Evolutionary conservation across 495 filamentous ascomycete genomes (phyloP), one percentile per base, ranked within the genome.

Genomic region (Pyronema omphalodes): DNA sequence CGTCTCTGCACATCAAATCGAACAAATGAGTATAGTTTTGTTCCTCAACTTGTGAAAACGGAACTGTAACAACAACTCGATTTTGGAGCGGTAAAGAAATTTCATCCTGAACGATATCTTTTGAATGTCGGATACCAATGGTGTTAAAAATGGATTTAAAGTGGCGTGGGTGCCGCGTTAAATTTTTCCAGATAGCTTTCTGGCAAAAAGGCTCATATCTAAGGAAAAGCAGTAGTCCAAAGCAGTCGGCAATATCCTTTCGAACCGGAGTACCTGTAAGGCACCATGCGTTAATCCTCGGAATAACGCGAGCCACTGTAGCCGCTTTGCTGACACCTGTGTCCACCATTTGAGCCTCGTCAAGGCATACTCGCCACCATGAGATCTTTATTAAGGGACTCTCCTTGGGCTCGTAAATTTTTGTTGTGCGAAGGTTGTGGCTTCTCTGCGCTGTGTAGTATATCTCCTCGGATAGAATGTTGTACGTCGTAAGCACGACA

Each of bases 311-410:
- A 14, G 89, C 88, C 35, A 94, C 76, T 56, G 74, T 76, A 1
- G 91, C 87, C 12, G 89, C 84, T 54, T 83, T 82, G 63, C 78
- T 88, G 7, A 89, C 78, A 48, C 86, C 86, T 56, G 77, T 86
- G 54, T 94, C 89, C 36, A 95, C 76, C 83, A 94, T 94, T 64
- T 98, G 91, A 2, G 88, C 91, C 67, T 95, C 91, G 63, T 98
- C 91, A 3, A 95, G 75, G 56, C 86, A 89, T 1, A 94, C 79
- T 33, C 91, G 76, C 86, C 88, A 94, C 89, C 91, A 98, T 8
- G 71, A 78, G 3, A 94, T 74, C 37, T 81, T 72, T 34, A 85
- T 77, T 7, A 98, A 67, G 0, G 91, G 89, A 3, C 84, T 87
- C 23, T 75, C 78, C 19, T 73, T 73, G 18, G 78, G 73, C 47